These are phyloP conservation scores for Coemansia sp. DNA, from an alignment of 192 early-diverging fungal species.

Conservation along the genomic window DNA sequence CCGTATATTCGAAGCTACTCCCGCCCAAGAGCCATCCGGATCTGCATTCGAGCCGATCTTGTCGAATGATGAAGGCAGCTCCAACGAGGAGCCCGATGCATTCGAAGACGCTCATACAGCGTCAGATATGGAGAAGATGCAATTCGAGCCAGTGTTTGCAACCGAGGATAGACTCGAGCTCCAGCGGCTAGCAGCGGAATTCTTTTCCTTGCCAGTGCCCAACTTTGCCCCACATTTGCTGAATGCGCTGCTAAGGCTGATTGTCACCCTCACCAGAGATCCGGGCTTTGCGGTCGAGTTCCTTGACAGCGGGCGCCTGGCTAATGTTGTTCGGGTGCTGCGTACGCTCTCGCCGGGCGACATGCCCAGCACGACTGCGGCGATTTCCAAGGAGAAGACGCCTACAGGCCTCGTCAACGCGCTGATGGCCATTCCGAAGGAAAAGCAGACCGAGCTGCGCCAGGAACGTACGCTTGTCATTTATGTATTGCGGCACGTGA, in stretches of 20 bases:
- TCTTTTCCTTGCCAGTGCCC: constrained; percentile 30
- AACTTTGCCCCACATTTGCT: constrained; percentile 22
- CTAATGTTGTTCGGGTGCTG: constrained; percentile 36
- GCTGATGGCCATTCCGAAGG: constrained; percentile 62
- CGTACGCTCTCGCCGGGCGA: constrained; percentile 20
- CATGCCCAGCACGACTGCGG: constrained; percentile 21
- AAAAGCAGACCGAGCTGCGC: constrained; percentile 65
- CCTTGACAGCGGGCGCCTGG: constrained; percentile 65
- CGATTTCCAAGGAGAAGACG: constrained; percentile 33
- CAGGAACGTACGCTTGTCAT: constrained; percentile 77
- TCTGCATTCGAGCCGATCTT: constrained; percentile 29
- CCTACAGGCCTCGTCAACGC: constrained; percentile 48
- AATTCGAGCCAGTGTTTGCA: constrained; percentile 32
- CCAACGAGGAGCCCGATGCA: background rate
- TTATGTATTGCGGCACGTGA: constrained; percentile 86
- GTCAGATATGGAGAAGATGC: background rate
- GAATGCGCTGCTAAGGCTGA: constrained; percentile 73
- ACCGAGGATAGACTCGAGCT: constrained; percentile 24
- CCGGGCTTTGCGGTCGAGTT: constrained; percentile 65
- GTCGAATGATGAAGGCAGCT: constrained; percentile 6
- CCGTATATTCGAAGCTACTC: constrained; percentile 8
- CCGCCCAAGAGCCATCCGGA: background rate
- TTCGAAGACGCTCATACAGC: constrained; percentile 2
- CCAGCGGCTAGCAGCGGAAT: constrained; percentile 27
- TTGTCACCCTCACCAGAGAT: constrained; percentile 79